A percentile compares a stretch with the other conserved stretches of the same genome.
Conservation (phyloP, 352 stramenopile genomes). For the Phytophthora rubi region DNA sequence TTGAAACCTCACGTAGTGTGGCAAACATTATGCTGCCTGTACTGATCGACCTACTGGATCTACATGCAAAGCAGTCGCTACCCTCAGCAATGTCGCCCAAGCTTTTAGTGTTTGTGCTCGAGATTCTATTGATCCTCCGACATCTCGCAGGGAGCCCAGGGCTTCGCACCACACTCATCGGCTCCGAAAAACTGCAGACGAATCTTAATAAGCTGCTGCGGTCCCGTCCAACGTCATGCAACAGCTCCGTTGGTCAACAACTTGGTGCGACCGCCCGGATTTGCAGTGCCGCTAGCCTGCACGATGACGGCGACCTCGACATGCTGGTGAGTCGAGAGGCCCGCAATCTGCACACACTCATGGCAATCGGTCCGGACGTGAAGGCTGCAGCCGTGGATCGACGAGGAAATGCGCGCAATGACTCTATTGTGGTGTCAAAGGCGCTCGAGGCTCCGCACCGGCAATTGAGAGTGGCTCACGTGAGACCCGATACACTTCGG, state of each 20-base stretch:
- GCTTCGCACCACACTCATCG: neutral
- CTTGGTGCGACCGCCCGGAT: neutral
- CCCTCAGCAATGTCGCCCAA: neutral
- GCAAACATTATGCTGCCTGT: conserved; percentile 10
- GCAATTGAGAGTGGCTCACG: neutral
- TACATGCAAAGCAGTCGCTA: neutral
- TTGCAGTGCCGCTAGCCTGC: neutral
- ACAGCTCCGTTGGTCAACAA: neutral
- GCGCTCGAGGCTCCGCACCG: neutral
- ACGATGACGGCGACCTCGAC: conserved; percentile 23
- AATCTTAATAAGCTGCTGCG: conserved; percentile 17
- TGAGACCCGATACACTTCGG: conserved; percentile 12
- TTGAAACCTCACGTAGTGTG: conserved; percentile 18
- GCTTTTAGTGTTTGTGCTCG: conserved; percentile 17
- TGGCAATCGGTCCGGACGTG: neutral
- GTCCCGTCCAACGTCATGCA: neutral
- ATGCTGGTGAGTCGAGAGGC: conserved; percentile 30
- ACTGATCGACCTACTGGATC: conserved; percentile 17
- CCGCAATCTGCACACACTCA: conserved; percentile 9
- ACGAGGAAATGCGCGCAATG: neutral
- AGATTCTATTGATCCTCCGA: conserved; percentile 27
- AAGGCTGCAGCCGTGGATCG: neutral
- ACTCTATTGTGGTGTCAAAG: neutral
- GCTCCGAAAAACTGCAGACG: conserved; percentile 21
- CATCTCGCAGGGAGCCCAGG: conserved; percentile 5